phyloP scores from a whole-genome alignment of 352 stramenopile genomes.

The Phytophthora cryptogea region DNA sequence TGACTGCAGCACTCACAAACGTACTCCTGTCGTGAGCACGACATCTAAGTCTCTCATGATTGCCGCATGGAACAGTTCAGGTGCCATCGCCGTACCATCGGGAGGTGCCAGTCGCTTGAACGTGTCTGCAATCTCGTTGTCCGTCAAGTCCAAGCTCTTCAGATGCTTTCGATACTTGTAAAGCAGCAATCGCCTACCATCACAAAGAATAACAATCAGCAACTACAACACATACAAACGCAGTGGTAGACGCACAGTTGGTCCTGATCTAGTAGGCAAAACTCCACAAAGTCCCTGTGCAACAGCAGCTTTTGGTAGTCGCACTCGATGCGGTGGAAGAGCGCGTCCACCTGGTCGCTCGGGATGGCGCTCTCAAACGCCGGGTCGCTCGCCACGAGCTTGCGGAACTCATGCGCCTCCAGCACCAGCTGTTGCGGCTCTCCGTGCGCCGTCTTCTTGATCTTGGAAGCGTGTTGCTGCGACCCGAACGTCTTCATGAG shows the following conservation, averaged over 20 bases:
- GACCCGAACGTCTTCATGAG: constrained; percentile 72
- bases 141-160: constrained; percentile 62
- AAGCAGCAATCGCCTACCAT: constrained; percentile 63
- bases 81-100: constrained; percentile 46
- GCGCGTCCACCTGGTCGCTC: constrained; percentile 69
- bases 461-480: constrained; percentile 44
- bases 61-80: constrained; percentile 63
- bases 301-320: constrained; percentile 58
- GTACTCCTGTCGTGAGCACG: constrained; percentile 75
- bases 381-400: constrained; percentile 77
- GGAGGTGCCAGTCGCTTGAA: constrained; percentile 59
- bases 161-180: constrained; percentile 76
- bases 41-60: constrained; percentile 78
- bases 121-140: constrained; percentile 80
- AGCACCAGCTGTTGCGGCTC: constrained; percentile 58
- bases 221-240: background rate
- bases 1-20: constrained; percentile 4
- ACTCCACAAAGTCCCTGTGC: constrained; percentile 80
- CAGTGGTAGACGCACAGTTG: constrained; percentile 55
- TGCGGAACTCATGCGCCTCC: constrained; percentile 74
- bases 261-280: constrained; percentile 79
- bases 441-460: constrained; percentile 38
- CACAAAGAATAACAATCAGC: background rate
- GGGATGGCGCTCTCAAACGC: constrained; percentile 75
- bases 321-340: constrained; percentile 75